Conservation (phyloP, 495 filamentous ascomycete species). For the Penicillium macrosclerotiorum region DNA sequence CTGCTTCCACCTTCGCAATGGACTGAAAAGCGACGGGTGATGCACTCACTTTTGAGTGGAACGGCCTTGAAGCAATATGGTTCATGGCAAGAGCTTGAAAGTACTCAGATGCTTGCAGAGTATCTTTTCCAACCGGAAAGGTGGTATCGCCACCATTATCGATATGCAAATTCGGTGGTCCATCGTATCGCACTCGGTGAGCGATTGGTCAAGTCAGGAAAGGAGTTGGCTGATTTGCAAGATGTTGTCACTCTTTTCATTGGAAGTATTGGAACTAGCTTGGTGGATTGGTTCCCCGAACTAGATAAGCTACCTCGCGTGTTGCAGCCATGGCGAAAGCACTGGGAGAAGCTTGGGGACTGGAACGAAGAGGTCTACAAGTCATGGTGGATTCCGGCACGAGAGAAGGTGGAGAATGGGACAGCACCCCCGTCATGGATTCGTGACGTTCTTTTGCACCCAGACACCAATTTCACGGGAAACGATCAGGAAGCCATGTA, state of each 20-base stretch:
- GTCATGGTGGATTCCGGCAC: slow-evolving; percentile 35
- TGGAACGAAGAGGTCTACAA: slow-evolving; percentile 32
- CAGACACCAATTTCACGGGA: slow-evolving; percentile 35
- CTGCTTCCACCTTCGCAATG: slow-evolving; percentile 26
- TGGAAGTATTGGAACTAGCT: slow-evolving; percentile 23
- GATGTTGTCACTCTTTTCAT: slow-evolving; percentile 26
- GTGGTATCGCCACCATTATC: slow-evolving; percentile 41
- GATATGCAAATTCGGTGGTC: slow-evolving; percentile 43
- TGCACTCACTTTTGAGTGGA: slow-evolving; percentile 42
- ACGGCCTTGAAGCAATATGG: slow-evolving; percentile 31
- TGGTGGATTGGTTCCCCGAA: slow-evolving; percentile 41
- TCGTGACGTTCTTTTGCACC: slow-evolving; percentile 33
- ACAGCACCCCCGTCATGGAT: slow-evolving; percentile 28
- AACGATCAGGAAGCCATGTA: slow-evolving; percentile 47
- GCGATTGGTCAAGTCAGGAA: slow-evolving; percentile 12
- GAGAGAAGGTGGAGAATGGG: slow-evolving; percentile 17
- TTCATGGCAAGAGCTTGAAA: slow-evolving; percentile 39
- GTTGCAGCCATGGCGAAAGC: slow-evolving; percentile 40
- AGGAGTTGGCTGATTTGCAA: slow-evolving; percentile 29
- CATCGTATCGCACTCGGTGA: slow-evolving; percentile 34
- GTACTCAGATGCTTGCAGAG: slow-evolving; percentile 32
- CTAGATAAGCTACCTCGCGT: slow-evolving; percentile 29
- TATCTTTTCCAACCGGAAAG: slow-evolving; percentile 33
- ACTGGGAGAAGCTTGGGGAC: slow-evolving; percentile 29
- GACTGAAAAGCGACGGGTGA: slow-evolving; percentile 36